Evolutionary conservation across 768 basidiomycete genomes (phyloP).

Genomic region (Amanita molliuscula): DNA sequence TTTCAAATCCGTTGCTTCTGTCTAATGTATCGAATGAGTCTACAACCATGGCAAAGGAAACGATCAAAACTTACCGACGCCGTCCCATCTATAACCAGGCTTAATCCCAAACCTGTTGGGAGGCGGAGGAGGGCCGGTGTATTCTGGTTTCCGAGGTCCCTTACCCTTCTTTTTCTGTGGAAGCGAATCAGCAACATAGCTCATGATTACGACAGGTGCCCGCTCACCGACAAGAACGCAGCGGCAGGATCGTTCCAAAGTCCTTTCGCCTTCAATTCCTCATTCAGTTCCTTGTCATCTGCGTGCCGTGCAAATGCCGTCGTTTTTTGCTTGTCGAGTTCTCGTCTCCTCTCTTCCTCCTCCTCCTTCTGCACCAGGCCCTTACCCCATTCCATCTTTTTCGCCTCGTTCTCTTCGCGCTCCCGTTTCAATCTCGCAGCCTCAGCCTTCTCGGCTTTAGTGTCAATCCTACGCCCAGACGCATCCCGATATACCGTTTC

Average conservation of each 20-base stretch:
- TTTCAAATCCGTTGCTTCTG: conserved; percentile 89
- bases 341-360: conserved; percentile 49
- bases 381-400: conserved; percentile 98
- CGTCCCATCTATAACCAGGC: conserved; percentile 97
- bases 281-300: conserved; percentile 82
- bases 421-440: conserved; percentile 74
- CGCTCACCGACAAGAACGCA: conserved; percentile 76
- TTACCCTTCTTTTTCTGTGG: conserved; percentile 63
- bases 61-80: conserved; percentile 60
- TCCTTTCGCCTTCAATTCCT: conserved; percentile 68
- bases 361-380: conserved; percentile 86
- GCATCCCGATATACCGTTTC: conserved; percentile 94
- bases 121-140: conserved; percentile 77
- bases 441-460: conserved; percentile 76
- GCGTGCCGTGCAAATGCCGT: conserved; percentile 67
- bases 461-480: conserved; percentile 80
- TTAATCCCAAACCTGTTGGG: conserved; percentile 94
- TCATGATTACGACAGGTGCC: neutral
- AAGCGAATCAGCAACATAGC: neutral
- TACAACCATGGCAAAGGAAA: neutral
- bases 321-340: conserved; percentile 58
- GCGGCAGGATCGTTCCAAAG: conserved; percentile 99
- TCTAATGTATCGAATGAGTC: conserved; percentile 33
- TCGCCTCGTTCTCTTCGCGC: conserved; percentile 74
- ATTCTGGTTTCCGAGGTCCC: conserved; percentile 75